Base-by-base conservation (phyloP, 2,329 filamentous ascomycete genomes). In the Penicillium olsonii region DNA sequence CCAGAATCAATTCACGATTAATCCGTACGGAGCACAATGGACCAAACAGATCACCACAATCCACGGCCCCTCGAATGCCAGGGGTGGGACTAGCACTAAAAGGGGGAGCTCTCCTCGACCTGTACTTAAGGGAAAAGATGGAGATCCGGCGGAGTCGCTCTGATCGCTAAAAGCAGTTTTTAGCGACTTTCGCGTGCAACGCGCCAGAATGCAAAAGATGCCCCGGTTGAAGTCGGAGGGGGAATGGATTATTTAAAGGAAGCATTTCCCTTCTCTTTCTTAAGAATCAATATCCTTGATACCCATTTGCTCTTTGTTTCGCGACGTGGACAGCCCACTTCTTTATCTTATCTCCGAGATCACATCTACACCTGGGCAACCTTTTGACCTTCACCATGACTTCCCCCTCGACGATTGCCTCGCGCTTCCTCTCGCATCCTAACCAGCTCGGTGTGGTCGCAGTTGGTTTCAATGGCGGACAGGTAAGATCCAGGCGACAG, bases 381-480 rank as follows among this genome's bases (percentile, higher is more conserved):
- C n/a, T n/a, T n/a, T n/a, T n/a, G n/a, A n/a, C n/a, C n/a, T n/a
- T n/a, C 48, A 50, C 22, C 22, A 82, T 82, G 78, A 81, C 79
- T 27, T 73, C 74, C 47, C 81, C 83, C 26, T 78, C 83, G 4
- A 82, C 81, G 6, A 78, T 85, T 54, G 67, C 76, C 41, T 80
- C 83, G 53, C 91, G 87, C 67, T 97, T 96, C 77, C 87, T 97
- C 61, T 79, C 86, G 56, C 80, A 86, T 67, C 83, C 85, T 26
- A 81, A 88, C 66, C 86, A 97, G 66, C 80, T 99, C 57, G 94
- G 92, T 55, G 83, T 99, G 48, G 90, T 97, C 31, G 91, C 92
- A 42, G 94, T 97, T 31, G 92, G 92, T 55, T 99, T 97, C 78
- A 95, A 91, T 45, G 92, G 92, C 59, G 94, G 94, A 49, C 94